A percentile compares a stretch with the other conserved stretches of the same genome.
phyloP scores from a whole-genome alignment of 2,329 filamentous ascomycete genomes.

The Claviceps pusilla region DNA sequence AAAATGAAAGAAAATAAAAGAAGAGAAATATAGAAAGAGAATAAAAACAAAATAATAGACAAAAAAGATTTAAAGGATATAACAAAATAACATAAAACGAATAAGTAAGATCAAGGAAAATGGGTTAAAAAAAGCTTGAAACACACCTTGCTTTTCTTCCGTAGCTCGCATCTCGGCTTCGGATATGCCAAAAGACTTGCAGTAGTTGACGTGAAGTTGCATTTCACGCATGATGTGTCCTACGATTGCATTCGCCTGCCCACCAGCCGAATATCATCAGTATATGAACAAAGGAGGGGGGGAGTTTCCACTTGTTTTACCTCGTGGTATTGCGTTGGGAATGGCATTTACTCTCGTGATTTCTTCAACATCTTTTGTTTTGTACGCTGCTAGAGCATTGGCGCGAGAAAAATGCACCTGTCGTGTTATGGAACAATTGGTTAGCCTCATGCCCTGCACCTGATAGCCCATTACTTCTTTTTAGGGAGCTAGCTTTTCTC shows the following conservation, averaged over 20 bases:
- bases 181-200: slow-evolving; percentile 62
- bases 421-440: not conserved
- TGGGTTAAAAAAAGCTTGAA: not conserved
- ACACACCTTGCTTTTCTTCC: slow-evolving; percentile 53
- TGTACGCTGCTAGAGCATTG: slow-evolving; percentile 74
- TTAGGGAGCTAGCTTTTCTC: not conserved
- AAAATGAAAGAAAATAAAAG: not conserved
- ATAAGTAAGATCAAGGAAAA: too few species aligned
- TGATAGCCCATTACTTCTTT: not conserved
- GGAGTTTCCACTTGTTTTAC: not conserved
- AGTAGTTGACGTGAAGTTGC: slow-evolving; percentile 68
- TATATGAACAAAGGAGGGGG: not conserved
- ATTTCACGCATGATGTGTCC: slow-evolving; percentile 67
- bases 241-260: slow-evolving; percentile 42
- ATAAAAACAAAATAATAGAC: not conserved
- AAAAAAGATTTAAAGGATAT: too few species aligned
- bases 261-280: not conserved
- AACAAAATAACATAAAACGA: too few species aligned
- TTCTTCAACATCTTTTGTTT: slow-evolving; percentile 57
- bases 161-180: slow-evolving; percentile 56
- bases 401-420: slow-evolving; percentile 78
- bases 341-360: slow-evolving; percentile 43
- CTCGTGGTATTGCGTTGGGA: not conserved
- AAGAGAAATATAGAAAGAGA: not conserved
- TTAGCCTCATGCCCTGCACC: not conserved